Conservation (phyloP, 2,329 filamentous ascomycete species). For the Trichoderma guizhouense region DNA sequence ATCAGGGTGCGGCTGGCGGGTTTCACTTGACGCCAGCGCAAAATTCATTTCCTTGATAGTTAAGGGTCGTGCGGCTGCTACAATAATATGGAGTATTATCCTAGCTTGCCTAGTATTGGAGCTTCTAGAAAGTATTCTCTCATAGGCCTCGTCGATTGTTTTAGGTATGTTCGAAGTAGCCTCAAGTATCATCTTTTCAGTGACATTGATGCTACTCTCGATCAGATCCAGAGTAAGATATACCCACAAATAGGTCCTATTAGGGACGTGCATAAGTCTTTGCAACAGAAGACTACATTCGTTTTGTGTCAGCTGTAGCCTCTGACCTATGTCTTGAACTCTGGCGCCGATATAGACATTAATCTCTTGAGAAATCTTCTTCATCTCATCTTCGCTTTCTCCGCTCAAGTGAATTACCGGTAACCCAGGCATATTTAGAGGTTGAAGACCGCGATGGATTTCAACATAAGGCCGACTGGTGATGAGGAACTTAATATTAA, state of each 20-base stretch:
- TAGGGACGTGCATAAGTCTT: constrained; percentile 19
- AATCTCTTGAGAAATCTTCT: constrained; percentile 24
- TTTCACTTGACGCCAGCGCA: constrained; percentile 20
- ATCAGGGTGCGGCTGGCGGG: constrained; percentile 14
- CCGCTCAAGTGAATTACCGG: constrained; percentile 23
- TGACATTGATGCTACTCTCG: constrained; percentile 6
- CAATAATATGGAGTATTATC: constrained; percentile 25
- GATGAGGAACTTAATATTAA: constrained; percentile 36
- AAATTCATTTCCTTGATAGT: constrained; percentile 25
- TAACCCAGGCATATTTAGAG: background rate
- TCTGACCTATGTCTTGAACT: constrained; percentile 7
- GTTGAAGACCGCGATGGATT: constrained; percentile 24
- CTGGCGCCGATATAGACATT: constrained; percentile 21
- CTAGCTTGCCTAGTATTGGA: constrained; percentile 17
- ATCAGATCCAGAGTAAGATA: constrained; percentile 23
- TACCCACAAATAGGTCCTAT: constrained; percentile 30
- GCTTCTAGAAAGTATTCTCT: constrained; percentile 26
- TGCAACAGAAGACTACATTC: constrained; percentile 19
- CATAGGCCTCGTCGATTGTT: constrained; percentile 28
- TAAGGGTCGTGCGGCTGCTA: constrained; percentile 26
- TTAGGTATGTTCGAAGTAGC: constrained; percentile 20
- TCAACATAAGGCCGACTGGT: constrained; percentile 31
- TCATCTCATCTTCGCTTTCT: constrained; percentile 20
- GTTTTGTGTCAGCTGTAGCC: background rate
- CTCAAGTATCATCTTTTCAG: constrained; percentile 12